Base-by-base conservation (phyloP, 148 eudicot genomes). In the Silene uniflora region DNA sequence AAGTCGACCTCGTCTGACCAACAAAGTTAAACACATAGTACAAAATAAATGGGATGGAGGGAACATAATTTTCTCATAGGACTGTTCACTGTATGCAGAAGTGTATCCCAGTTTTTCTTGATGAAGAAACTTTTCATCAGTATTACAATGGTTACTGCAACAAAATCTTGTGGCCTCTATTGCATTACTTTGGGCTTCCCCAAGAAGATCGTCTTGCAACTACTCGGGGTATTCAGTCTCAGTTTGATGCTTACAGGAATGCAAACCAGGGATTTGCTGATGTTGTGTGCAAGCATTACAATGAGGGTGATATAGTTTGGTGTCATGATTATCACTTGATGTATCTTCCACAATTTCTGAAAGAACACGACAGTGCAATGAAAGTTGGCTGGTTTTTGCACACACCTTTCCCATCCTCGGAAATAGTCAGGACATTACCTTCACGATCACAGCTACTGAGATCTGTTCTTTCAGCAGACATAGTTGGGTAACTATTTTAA, bases 341-440 rank as follows among this genome's bases (percentile, higher is more conserved):
- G 93, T 90, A 80, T 80, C 89, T 91, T 55, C 97, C 97, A 1
- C 83, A 88, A 74, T 90, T 85, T 80, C 82, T 91, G 11, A 91
- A 91, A 81, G 83, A 88, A 9, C 68, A 81, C 52, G 78, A 90
- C 78, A 80, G 59, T 58, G 80, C 83, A 14, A 90, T 91, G 88
- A 90, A 90, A 88, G 92, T 91, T 22, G 93, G 97, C 55, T 91
- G 97, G 97, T 91, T 91, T 85, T 87, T 91, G 22, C 97, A 91
- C 80, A 91, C 97, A 59, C 97, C 97, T 47, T 91, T 91, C 70
- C 97, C 97, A 23, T 89, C 97, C 71, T 88, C 93, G 44, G 93
- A 91, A 73, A 86, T 89, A 69, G 84, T 85, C 76, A 75, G 92
- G 78, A 88, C 88, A 22, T 54, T 91, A 80, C 94, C 97, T 54